Percentiles rank a stretch among this genome's conserved stretches.
phyloP scores from a whole-genome alignment of 306 rosid genomes.

The Pyrus communis region DNA sequence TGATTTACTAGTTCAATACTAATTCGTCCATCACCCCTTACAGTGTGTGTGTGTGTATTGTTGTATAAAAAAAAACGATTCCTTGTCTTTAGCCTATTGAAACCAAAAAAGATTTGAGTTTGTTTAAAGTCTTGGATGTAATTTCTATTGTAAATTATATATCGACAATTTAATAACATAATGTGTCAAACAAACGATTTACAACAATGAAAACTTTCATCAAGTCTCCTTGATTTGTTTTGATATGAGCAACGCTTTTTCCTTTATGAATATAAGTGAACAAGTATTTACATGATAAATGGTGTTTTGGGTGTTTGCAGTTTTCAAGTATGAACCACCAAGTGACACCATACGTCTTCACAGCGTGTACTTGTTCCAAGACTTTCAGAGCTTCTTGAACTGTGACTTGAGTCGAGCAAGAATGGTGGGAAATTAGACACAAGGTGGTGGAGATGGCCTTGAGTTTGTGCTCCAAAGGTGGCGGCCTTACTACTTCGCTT shows the following conservation, averaged over 20 bases:
- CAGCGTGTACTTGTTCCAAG: conserved; percentile 48
- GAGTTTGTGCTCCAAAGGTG: conserved; percentile 36
- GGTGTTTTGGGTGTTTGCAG: conserved; percentile 15
- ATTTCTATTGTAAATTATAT: neutral
- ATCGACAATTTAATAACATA: neutral
- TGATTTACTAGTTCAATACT: no score
- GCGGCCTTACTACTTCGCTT: conserved; percentile 58
- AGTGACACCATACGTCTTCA: conserved; percentile 36
- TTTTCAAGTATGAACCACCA: conserved; percentile 69
- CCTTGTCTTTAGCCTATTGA: no score
- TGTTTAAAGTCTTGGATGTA: no score
- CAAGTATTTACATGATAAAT: neutral
- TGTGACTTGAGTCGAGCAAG: conserved; percentile 48
- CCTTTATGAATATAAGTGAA: no score
- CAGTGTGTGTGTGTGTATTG: no score
- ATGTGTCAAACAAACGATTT: neutral
- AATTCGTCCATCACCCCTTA: no score
- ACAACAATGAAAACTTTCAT: neutral
- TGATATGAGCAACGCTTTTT: neutral
- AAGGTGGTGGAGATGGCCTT: conserved; percentile 53
- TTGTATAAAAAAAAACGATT: no score
- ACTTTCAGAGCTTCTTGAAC: conserved; percentile 31
- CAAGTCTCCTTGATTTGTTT: neutral
- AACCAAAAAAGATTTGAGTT: no score
- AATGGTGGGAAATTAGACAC: conserved; percentile 28